Percentiles rank a stretch among this genome's conserved stretches.
These are phyloP conservation scores for Raffaelea arxii DNA, from an alignment of 2,329 filamentous ascomycete genomes.

Conservation along the genomic window DNA sequence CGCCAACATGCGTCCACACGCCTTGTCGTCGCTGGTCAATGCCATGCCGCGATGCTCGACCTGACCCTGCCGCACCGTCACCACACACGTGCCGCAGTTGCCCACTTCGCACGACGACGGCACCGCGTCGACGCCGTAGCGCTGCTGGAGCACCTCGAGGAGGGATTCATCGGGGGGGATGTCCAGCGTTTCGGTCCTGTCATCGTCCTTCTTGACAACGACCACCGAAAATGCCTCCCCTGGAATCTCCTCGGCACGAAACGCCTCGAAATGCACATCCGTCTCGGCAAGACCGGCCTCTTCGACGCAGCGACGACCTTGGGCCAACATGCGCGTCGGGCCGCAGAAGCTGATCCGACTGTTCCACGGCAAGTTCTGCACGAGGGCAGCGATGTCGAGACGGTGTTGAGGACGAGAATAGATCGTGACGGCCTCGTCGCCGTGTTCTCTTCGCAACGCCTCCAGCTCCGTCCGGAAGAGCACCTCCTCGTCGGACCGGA, in stretches of 20 bases:
- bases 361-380: constrained; percentile 38
- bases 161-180: constrained; percentile 33
- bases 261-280: constrained; percentile 53
- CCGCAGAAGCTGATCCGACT: constrained; percentile 54
- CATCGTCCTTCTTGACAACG: constrained; percentile 27
- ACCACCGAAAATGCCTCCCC: constrained; percentile 53
- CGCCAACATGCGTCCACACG: constrained; percentile 30
- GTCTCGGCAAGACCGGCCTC: constrained; percentile 32
- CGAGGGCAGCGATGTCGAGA: constrained; percentile 38
- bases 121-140: constrained; percentile 29
- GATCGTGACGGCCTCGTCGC: constrained; percentile 24
- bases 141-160: constrained; percentile 34
- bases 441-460: constrained; percentile 20
- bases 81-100: constrained; percentile 43
- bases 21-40: constrained; percentile 34
- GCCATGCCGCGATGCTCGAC: constrained; percentile 41
- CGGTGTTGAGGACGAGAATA: constrained; percentile 43
- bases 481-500: constrained; percentile 40
- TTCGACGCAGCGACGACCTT: constrained; percentile 30
- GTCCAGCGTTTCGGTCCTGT: constrained; percentile 1
- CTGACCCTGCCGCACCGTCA: constrained; percentile 29
- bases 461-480: constrained; percentile 43
- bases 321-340: constrained; percentile 45
- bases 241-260: constrained; percentile 38
- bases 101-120: constrained; percentile 43